Evolutionary conservation across 2,329 filamentous ascomycete species (phyloP).

Genomic region (Aureobasidium sp.): DNA sequence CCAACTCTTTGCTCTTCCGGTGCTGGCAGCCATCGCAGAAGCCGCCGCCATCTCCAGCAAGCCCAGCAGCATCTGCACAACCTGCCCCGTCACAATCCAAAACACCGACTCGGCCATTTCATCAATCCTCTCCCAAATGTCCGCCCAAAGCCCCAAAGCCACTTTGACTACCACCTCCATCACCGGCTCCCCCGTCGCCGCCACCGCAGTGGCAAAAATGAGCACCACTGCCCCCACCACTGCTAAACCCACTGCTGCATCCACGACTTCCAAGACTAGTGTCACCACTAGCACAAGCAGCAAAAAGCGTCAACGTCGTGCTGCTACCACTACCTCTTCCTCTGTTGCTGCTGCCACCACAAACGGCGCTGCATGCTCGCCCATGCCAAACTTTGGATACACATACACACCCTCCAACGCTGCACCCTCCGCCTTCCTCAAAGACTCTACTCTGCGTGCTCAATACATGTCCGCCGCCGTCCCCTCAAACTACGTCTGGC

Average conservation of each 20-base stretch:
- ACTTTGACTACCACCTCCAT: constrained; percentile 15
- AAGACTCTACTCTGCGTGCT: neutral
- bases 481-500: constrained; percentile 24
- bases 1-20: constrained; percentile 2
- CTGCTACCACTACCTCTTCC: constrained; percentile 1
- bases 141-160: constrained; percentile 13
- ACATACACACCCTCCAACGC: constrained; percentile 9
- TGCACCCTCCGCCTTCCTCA: constrained; percentile 13
- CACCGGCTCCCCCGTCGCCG: constrained; percentile 18
- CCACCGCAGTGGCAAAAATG: constrained; percentile 17
- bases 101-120: neutral
- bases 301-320: constrained; percentile 8
- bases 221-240: neutral
- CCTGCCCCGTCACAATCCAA: constrained; percentile 4
- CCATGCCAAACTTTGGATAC: neutral
- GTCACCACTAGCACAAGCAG: neutral
- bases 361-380: neutral
- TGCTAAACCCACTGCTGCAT: neutral
- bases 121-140: constrained; percentile 5
- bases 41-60: constrained; percentile 7
- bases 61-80: constrained; percentile 1
- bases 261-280: neutral
- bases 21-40: neutral
- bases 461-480: constrained; percentile 16
- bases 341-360: constrained; percentile 2